A percentile compares a stretch with the other conserved stretches of the same genome.
These are phyloP conservation scores for Nicotiana paniculata DNA, from an alignment of 257 asterid genomes.

Conservation along the genomic window DNA sequence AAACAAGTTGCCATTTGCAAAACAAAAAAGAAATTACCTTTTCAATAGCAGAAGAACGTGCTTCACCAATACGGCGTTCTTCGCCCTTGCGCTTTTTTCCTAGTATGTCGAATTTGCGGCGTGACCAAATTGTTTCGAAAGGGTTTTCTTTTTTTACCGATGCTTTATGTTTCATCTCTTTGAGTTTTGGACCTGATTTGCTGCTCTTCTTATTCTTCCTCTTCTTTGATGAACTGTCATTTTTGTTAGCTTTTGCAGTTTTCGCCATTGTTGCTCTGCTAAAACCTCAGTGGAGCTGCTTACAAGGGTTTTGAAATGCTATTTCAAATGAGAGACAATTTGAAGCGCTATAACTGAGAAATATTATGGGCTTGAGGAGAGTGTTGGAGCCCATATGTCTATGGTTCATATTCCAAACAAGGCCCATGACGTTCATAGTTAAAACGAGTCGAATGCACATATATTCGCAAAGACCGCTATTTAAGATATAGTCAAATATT, in stretches of 20 bases:
- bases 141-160: constrained; percentile 44
- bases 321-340: no score
- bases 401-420: no score
- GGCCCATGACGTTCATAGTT: no score
- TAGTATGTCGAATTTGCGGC: constrained; percentile 68
- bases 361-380: no score
- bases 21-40: constrained; percentile 35
- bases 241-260: constrained; percentile 27
- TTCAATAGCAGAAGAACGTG: constrained; percentile 75
- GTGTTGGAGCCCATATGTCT: no score
- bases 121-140: constrained; percentile 86
- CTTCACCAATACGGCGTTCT: constrained; percentile 76
- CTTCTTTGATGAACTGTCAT: constrained; percentile 43
- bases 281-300: neutral
- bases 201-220: constrained; percentile 44
- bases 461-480: no score
- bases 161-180: constrained; percentile 54
- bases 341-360: no score
- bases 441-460: no score
- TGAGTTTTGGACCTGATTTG: constrained; percentile 47
- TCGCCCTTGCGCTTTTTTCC: constrained; percentile 88
- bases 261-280: constrained; percentile 49
- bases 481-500: no score
- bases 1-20: neutral
- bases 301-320: neutral